A percentile compares a stretch with the other conserved stretches of the same genome.
phyloP scores from a whole-genome alignment of 73 alveolate species.

The Paramecium sexaurelia region DNA sequence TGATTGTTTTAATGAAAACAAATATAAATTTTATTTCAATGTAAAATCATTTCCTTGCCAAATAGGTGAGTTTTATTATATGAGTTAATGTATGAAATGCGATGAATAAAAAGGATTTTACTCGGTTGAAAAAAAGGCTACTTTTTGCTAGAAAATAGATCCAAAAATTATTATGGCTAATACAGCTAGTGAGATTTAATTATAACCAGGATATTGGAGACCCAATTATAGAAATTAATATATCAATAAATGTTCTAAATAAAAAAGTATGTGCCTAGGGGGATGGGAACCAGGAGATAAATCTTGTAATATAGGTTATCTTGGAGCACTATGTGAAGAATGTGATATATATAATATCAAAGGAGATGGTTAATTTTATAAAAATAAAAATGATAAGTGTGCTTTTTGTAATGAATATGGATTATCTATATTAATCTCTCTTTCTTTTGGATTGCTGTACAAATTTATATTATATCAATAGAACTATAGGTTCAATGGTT shows the following conservation, averaged over 20 bases:
- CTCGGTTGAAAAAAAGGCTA: neutral
- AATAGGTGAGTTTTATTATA: neutral
- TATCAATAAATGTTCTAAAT: neutral
- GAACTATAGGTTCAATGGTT: neutral
- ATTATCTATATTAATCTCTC: neutral
- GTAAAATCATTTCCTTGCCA: neutral
- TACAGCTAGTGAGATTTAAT: neutral
- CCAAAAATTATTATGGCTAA: neutral
- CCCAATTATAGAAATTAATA: neutral
- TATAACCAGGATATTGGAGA: constrained; percentile 1
- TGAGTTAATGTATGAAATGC: neutral
- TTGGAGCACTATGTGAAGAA: constrained; percentile 39
- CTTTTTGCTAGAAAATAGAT: neutral
- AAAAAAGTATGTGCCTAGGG: neutral
- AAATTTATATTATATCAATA: neutral
- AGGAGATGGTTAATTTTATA: neutral
- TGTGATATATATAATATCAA: neutral
- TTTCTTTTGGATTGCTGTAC: neutral
- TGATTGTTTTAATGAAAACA: neutral
- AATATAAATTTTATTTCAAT: neutral
- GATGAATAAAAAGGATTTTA: neutral
- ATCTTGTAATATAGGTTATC: neutral
- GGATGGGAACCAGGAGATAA: constrained; percentile 17
- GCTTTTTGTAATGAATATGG: neutral
- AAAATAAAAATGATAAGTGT: neutral